phyloP scores from a whole-genome alignment of 768 basidiomycete species.

The Albatrellus ellisii region DNA sequence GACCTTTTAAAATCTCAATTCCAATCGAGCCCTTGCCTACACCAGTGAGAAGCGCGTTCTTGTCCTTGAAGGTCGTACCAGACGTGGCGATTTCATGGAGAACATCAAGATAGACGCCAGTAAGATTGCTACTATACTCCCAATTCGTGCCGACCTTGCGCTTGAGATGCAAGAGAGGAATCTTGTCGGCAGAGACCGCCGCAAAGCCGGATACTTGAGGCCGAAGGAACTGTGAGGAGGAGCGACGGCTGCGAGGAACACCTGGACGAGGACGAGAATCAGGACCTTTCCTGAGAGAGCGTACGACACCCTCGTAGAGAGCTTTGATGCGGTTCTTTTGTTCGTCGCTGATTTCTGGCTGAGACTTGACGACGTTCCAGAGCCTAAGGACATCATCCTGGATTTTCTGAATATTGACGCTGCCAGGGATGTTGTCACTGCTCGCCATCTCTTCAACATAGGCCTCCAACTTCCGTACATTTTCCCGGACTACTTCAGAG shows the following conservation, averaged over 20 bases:
- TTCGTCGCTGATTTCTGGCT: constrained; percentile 93
- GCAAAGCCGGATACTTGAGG: constrained; percentile 67
- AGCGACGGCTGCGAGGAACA: constrained; percentile 60
- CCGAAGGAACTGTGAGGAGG: constrained; percentile 94
- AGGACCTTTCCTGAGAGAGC: constrained; percentile 73
- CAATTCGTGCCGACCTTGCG: constrained; percentile 89
- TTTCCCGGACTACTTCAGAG: constrained; percentile 89
- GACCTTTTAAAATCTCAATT: constrained; percentile 92
- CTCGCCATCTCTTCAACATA: constrained; percentile 99
- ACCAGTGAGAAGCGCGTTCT: constrained; percentile 95
- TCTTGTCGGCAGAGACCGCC: constrained; percentile 74
- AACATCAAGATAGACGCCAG: constrained; percentile 90
- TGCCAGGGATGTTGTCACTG: constrained; percentile 70
- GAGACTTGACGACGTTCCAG: constrained; percentile 94
- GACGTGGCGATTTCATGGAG: constrained; percentile 97
- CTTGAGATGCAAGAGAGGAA: constrained; percentile 92
- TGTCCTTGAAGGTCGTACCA: constrained; percentile 97
- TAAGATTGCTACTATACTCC: constrained; percentile 97
- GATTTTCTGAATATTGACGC: constrained; percentile 93
- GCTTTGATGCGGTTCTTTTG: constrained; percentile 94
- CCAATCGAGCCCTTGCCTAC: constrained; percentile 98
- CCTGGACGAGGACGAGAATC: constrained; percentile 42
- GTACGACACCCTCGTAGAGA: constrained; percentile 92
- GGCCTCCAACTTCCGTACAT: constrained; percentile 93
- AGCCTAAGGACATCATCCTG: constrained; percentile 94